These are phyloP conservation scores for Calonectria leucothoes DNA, from an alignment of 2,329 filamentous ascomycete species.

Conservation along the genomic window DNA sequence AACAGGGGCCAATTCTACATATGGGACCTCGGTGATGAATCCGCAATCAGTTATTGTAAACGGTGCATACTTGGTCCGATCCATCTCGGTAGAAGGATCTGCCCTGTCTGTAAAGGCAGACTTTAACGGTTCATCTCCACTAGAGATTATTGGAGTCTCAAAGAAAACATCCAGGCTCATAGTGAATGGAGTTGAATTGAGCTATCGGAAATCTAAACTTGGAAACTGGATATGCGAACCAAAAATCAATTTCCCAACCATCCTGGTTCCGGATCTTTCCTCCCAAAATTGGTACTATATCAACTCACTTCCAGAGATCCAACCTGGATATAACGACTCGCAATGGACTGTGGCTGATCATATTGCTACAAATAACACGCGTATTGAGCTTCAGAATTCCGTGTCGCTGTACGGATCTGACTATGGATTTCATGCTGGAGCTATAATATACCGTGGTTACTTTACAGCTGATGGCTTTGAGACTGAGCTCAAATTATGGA, in stretches of 20 bases:
- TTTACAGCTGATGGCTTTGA: constrained; percentile 75
- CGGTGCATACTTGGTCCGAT: constrained; percentile 73
- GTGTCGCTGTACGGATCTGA: constrained; percentile 76
- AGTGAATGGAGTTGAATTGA: constrained; percentile 53
- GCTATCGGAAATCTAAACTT: constrained; percentile 51
- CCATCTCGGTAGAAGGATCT: constrained; percentile 65
- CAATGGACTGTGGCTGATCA: constrained; percentile 72
- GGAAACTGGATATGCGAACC: constrained; percentile 64
- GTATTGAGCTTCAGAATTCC: constrained; percentile 67
- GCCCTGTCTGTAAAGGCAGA: constrained; percentile 75
- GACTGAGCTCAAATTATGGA: constrained; percentile 64
- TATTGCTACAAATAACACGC: constrained; percentile 70
- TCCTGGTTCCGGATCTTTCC: constrained; percentile 66
- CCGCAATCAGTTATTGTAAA: constrained; percentile 61
- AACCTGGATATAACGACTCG: constrained; percentile 73
- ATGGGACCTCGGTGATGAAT: constrained; percentile 49
- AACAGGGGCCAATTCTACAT: constrained; percentile 37
- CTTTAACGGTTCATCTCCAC: constrained; percentile 73
- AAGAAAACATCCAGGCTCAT: constrained; percentile 56
- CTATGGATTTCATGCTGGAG: constrained; percentile 79
- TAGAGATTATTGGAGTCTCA: constrained; percentile 77
- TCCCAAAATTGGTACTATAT: constrained; percentile 75
- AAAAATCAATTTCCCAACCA: constrained; percentile 61
- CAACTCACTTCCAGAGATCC: constrained; percentile 78
- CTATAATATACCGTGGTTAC: constrained; percentile 75